Evolutionary conservation across 768 basidiomycete genomes (phyloP).

Genomic region (Psilocybe cyanescens): DNA sequence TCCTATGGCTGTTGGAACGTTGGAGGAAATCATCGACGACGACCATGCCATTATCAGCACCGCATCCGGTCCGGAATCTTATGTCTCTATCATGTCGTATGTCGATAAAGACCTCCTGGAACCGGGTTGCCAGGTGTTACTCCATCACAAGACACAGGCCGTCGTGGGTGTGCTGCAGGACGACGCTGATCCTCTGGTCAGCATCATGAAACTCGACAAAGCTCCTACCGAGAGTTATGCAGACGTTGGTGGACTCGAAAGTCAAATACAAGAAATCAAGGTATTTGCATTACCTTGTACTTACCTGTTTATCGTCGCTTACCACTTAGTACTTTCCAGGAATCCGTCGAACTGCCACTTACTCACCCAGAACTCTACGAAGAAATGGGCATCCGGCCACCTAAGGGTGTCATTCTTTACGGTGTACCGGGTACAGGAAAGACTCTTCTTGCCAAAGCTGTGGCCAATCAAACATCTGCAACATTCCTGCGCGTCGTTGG

Average conservation of each 20-base stretch:
- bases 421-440: slow-evolving; percentile 99
- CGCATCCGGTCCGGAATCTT: slow-evolving; percentile 93
- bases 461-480: slow-evolving; percentile 97
- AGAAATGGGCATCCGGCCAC: slow-evolving; percentile 99
- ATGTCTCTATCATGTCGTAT: slow-evolving; percentile 96
- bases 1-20: slow-evolving; percentile 97
- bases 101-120: slow-evolving; percentile 98
- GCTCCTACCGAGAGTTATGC: slow-evolving; percentile 99
- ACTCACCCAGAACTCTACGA: slow-evolving; percentile 99
- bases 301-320: neutral
- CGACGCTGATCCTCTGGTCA: slow-evolving; percentile 94
- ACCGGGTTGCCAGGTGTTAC: slow-evolving; percentile 91
- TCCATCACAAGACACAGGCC: slow-evolving; percentile 95
- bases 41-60: slow-evolving; percentile 99
- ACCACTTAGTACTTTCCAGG: slow-evolving; percentile 46
- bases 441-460: slow-evolving; percentile 95
- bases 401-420: slow-evolving; percentile 98
- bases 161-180: slow-evolving; percentile 96
- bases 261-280: slow-evolving; percentile 99
- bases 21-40: slow-evolving; percentile 98
- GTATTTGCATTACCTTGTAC: slow-evolving; percentile 37
- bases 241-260: slow-evolving; percentile 95
- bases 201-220: slow-evolving; percentile 99
- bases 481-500: slow-evolving; percentile 98
- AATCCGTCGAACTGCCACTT: slow-evolving; percentile 96